Evolutionary conservation across 768 basidiomycete genomes (phyloP).

Genomic region (Serendipita indica): DNA sequence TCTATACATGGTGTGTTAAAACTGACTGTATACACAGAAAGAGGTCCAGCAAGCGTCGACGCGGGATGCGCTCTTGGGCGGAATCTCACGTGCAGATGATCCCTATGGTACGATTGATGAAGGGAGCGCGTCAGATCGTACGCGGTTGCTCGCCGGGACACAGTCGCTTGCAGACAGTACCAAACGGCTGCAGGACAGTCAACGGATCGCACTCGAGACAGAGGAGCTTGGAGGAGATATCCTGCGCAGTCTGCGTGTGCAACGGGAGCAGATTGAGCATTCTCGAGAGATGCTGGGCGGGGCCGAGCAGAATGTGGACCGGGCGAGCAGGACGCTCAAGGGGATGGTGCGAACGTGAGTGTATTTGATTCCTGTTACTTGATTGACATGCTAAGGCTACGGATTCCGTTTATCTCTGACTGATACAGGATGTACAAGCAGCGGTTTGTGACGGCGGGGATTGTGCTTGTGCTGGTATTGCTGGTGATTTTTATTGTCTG

Average conservation of each 20-base stretch:
- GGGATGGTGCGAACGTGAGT: constrained; percentile 90
- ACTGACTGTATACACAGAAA: constrained; percentile 26
- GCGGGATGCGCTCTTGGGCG: constrained; percentile 60
- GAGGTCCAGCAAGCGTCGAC: constrained; percentile 55
- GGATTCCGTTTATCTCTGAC: constrained; percentile 13
- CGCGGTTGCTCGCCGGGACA: constrained; percentile 66
- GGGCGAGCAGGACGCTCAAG: constrained; percentile 81
- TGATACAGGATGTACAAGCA: constrained; percentile 91
- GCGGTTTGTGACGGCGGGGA: constrained; percentile 70
- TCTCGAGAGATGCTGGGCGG: constrained; percentile 79
- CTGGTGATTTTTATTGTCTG: constrained; percentile 72
- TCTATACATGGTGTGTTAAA: background rate
- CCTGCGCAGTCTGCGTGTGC: constrained; percentile 62
- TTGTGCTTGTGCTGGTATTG: constrained; percentile 69
- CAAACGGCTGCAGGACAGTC: constrained; percentile 73
- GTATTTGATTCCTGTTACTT: background rate
- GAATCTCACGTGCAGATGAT: constrained; percentile 46
- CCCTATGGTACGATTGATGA: constrained; percentile 34
- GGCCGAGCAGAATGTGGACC: constrained; percentile 80
- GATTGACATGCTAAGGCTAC: constrained; percentile 3
- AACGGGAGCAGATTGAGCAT: constrained; percentile 91
- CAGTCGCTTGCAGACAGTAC: constrained; percentile 70
- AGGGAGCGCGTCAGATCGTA: constrained; percentile 50
- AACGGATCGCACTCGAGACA: constrained; percentile 87
- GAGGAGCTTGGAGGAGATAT: constrained; percentile 94